Conservation (phyloP, 768 basidiomycete species). For the Leccinum olivaceopallidum region DNA sequence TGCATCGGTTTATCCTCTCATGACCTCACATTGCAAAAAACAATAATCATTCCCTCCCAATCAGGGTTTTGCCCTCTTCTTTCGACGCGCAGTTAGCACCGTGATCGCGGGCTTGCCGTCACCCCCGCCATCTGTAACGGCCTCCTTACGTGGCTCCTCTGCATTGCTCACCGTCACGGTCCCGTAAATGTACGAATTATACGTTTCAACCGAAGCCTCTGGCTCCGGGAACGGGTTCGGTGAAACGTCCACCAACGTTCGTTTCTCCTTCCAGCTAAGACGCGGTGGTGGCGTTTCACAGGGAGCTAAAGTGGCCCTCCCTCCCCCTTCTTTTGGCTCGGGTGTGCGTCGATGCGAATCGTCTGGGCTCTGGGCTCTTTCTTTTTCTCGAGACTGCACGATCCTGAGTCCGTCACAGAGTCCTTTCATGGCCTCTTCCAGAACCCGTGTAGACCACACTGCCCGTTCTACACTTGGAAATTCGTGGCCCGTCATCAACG, state of each 20-base stretch:
- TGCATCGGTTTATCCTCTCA: not conserved
- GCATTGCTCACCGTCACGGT: slow-evolving; percentile 52
- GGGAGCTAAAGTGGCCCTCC: slow-evolving; percentile 36
- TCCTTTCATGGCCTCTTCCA: slow-evolving; percentile 68
- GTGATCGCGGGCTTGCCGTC: slow-evolving; percentile 40
- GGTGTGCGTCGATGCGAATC: slow-evolving; percentile 41
- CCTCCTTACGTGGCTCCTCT: slow-evolving; percentile 29
- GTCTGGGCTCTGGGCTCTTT: slow-evolving; percentile 14
- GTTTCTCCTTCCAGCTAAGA: slow-evolving; percentile 14
- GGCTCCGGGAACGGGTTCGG: slow-evolving; percentile 72
- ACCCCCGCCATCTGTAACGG: slow-evolving; percentile 10
- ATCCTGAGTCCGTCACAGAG: slow-evolving; percentile 59
- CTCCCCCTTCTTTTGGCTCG: slow-evolving; percentile 33
- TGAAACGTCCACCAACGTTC: slow-evolving; percentile 46
- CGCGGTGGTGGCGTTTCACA: slow-evolving; percentile 56
- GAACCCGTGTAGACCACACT: slow-evolving; percentile 65
- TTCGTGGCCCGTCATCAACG: slow-evolving; percentile 73
- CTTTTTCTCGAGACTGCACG: slow-evolving; percentile 17
- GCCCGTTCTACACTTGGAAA: slow-evolving; percentile 70
- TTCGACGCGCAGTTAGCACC: slow-evolving; percentile 61
- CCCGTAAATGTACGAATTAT: slow-evolving; percentile 61
- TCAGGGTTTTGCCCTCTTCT: slow-evolving; percentile 39
- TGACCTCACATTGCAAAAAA: slow-evolving; percentile 11
- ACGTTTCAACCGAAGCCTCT: slow-evolving; percentile 59
- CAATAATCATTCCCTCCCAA: not conserved